Evolutionary conservation across 495 filamentous ascomycete species (phyloP).

Genomic region (Hypoxylon intermedium): DNA sequence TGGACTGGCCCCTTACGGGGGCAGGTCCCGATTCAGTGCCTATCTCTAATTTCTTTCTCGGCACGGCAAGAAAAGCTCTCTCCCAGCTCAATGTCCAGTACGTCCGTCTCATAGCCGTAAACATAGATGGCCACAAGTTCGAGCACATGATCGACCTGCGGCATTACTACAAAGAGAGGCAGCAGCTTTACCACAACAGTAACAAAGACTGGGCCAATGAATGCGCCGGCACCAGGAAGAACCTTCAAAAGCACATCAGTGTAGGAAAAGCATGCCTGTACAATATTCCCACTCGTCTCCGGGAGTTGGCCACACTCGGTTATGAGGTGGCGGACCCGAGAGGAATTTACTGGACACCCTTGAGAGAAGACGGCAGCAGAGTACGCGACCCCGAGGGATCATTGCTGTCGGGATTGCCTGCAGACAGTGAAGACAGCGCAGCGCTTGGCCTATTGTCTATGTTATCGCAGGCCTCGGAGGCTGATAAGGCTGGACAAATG

Average conservation of each 20-base stretch:
- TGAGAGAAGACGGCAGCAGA: no score
- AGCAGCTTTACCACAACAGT: no score
- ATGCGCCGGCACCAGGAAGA: no score
- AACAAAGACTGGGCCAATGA: no score
- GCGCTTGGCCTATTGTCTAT: no score
- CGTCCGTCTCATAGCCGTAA: constrained; percentile 35
- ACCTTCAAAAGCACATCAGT: no score
- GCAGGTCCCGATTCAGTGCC: constrained; percentile 17
- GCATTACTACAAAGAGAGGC: constrained; percentile 15
- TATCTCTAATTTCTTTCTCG: constrained; percentile 34
- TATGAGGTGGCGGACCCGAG: background rate
- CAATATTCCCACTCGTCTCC: constrained; percentile 15
- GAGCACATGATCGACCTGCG: constrained; percentile 25
- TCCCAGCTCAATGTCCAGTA: constrained; percentile 26
- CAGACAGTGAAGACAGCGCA: background rate
- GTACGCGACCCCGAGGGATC: no score
- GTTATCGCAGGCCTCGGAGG: background rate
- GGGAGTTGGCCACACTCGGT: constrained; percentile 6
- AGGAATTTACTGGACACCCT: constrained; percentile 3
- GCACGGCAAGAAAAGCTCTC: constrained; percentile 24
- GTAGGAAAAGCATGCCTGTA: background rate
- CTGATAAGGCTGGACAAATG: constrained; percentile 4
- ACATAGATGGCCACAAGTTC: constrained; percentile 27
- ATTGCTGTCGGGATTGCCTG: no score
- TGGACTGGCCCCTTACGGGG: no score